phyloP scores from a whole-genome alignment of 2,329 filamentous ascomycete genomes.

The Trichoderma sp. region DNA sequence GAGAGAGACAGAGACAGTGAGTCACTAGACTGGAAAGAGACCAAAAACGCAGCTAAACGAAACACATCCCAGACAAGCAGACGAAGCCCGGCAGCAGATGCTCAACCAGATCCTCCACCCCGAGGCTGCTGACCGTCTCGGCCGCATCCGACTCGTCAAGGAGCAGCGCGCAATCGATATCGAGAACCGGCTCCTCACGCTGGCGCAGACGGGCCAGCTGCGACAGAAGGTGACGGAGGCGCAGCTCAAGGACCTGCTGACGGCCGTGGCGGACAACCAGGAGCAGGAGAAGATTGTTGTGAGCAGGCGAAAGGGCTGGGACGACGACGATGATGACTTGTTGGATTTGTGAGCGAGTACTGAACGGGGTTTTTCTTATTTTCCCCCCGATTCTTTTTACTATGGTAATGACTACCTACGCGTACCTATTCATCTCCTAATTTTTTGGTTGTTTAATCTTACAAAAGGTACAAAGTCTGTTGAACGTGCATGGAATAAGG shows the following conservation, averaged over 20 bases:
- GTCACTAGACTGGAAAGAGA: neutral
- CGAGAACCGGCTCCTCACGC: constrained; percentile 88
- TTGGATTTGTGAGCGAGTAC: constrained; percentile 53
- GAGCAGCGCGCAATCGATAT: constrained; percentile 85
- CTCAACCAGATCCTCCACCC: constrained; percentile 92
- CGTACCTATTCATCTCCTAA: neutral
- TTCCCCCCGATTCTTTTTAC: neutral
- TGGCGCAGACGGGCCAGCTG: constrained; percentile 85
- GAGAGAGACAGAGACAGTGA: constrained; percentile 59
- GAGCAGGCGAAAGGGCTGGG: constrained; percentile 75
- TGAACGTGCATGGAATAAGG: neutral
- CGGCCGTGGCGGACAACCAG: constrained; percentile 76
- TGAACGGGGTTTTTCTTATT: neutral
- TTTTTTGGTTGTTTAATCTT: neutral
- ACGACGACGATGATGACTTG: constrained; percentile 80
- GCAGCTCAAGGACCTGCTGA: constrained; percentile 88
- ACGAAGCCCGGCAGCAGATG: constrained; percentile 72
- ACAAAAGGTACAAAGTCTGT: neutral
- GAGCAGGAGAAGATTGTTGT: constrained; percentile 85
- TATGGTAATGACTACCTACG: neutral
- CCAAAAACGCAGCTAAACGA: neutral
- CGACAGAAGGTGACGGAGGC: constrained; percentile 84
- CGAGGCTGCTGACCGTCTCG: constrained; percentile 87
- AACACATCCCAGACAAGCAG: constrained; percentile 43
- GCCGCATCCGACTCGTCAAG: constrained; percentile 93